Percentiles rank a stretch among this genome's conserved stretches.
Evolutionary conservation across 129 eudicot genomes (phyloP).

Genomic region (Lactuca sativa): DNA sequence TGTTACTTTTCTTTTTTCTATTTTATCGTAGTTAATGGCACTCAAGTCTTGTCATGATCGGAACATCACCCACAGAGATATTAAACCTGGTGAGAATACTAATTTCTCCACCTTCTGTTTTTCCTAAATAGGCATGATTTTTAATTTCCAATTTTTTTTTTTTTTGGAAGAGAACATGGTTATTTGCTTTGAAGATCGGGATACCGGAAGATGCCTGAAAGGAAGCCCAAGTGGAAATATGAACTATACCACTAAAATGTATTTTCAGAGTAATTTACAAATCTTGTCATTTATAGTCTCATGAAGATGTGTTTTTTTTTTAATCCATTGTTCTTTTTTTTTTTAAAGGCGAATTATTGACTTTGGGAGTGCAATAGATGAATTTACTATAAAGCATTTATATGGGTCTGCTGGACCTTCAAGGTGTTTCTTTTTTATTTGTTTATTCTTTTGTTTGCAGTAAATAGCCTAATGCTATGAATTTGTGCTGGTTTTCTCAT

Average conservation of each 20-base stretch:
- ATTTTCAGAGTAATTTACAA: constrained; percentile 26
- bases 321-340: constrained; percentile 12
- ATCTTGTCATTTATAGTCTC: constrained; percentile 5
- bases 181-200: constrained; percentile 85
- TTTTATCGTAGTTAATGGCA: constrained; percentile 71
- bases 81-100: constrained; percentile 90
- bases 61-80: constrained; percentile 94
- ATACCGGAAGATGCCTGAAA: constrained; percentile 82
- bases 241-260: constrained; percentile 73
- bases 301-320: constrained; percentile 14
- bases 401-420: constrained; percentile 88
- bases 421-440: constrained; percentile 47
- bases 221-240: constrained; percentile 60
- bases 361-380: constrained; percentile 95
- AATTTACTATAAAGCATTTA: constrained; percentile 69
- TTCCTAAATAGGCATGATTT: no score
- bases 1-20: neutral
- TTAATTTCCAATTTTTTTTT: constrained; percentile 3
- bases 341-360: constrained; percentile 89
- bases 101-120: neutral
- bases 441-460: neutral
- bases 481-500: neutral
- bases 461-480: constrained; percentile 2
- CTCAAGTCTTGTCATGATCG: constrained; percentile 93
- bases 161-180: constrained; percentile 86